Conservation (phyloP, 2,329 filamentous ascomycete genomes). For the Pseudocercospora musae region DNA sequence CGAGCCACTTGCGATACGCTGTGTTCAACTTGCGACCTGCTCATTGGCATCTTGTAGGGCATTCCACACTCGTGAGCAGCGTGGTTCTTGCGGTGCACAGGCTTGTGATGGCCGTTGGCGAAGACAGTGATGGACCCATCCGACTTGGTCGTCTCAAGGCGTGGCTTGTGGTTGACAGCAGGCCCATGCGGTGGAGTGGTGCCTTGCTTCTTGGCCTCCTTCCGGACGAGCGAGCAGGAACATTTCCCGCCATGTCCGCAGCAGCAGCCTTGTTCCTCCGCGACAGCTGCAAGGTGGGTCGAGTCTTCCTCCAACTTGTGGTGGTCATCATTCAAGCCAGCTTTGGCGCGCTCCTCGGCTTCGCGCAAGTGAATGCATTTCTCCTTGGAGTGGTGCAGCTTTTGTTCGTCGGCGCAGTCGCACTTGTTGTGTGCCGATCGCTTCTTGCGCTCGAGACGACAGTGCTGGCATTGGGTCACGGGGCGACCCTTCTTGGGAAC, state of each 20-base stretch:
- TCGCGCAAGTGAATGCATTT: constrained; percentile 45
- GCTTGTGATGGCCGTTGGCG: constrained; percentile 63
- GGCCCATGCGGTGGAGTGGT: constrained; percentile 35
- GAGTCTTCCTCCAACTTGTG: constrained; percentile 21
- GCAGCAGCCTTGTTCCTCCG: constrained; percentile 46
- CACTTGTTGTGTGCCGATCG: constrained; percentile 93
- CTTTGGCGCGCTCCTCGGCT: constrained; percentile 36
- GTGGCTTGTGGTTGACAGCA: constrained; percentile 51
- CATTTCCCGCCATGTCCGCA: constrained; percentile 60
- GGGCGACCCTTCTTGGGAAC: constrained; percentile 98
- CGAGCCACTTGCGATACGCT: constrained; percentile 42
- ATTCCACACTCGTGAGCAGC: constrained; percentile 60
- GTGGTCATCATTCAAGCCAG: constrained; percentile 27
- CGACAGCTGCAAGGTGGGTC: constrained; percentile 32
- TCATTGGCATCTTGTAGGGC: constrained; percentile 63
- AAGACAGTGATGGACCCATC: constrained; percentile 60
- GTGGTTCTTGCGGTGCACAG: constrained; percentile 62
- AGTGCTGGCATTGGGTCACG: constrained; percentile 96
- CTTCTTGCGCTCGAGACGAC: constrained; percentile 92
- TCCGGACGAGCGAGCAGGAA: constrained; percentile 57
- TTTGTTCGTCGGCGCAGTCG: constrained; percentile 78
- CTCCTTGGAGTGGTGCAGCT: constrained; percentile 60
- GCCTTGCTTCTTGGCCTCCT: constrained; percentile 42
- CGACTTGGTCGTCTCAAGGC: constrained; percentile 56
- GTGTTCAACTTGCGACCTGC: constrained; percentile 51